A percentile compares a stretch with the other conserved stretches of the same genome.
Evolutionary conservation across 495 filamentous ascomycete species (phyloP).

Genomic region (Xylaria acuta): DNA sequence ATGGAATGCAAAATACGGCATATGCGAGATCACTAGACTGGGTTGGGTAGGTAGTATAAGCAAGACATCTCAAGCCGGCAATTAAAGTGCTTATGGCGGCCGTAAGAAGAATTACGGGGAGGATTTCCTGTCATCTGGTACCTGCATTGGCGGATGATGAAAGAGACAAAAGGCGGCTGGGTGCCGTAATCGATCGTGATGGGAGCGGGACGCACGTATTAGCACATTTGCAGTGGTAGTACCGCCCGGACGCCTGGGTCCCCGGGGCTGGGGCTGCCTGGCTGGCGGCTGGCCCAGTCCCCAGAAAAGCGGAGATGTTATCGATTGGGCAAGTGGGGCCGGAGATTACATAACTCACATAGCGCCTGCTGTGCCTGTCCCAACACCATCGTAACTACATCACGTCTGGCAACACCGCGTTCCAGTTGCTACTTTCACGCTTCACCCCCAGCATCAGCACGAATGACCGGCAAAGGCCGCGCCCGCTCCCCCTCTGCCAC

Average conservation of each 20-base stretch:
- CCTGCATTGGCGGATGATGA: constrained; percentile 7
- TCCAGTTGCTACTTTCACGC: constrained; percentile 1
- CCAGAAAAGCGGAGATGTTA: constrained; percentile 18
- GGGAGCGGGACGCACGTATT: not conserved
- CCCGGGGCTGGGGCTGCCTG: not conserved
- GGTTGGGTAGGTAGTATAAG: not conserved
- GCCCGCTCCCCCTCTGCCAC: not conserved
- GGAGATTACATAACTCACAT: constrained; percentile 29
- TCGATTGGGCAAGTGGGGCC: constrained; percentile 29
- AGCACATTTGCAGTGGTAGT: not conserved
- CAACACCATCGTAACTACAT: constrained; percentile 30
- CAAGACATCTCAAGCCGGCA: not conserved
- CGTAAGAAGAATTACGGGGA: not conserved
- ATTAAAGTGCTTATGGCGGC: constrained; percentile 22
- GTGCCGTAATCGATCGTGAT: not conserved
- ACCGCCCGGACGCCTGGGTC: not conserved
- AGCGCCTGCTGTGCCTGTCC: constrained; percentile 19
- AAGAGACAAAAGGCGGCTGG: not conserved
- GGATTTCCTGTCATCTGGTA: not conserved
- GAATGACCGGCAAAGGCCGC: constrained; percentile 25
- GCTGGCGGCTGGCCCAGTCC: constrained; percentile 10
- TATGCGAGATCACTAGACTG: not conserved
- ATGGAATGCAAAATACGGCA: not conserved
- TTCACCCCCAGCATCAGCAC: constrained; percentile 10
- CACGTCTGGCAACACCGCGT: constrained; percentile 28